Evolutionary conservation across 75 land plant species (phyloP), one percentile per base, ranked within the genome.

Genomic region (Pinus albicaulis): DNA sequence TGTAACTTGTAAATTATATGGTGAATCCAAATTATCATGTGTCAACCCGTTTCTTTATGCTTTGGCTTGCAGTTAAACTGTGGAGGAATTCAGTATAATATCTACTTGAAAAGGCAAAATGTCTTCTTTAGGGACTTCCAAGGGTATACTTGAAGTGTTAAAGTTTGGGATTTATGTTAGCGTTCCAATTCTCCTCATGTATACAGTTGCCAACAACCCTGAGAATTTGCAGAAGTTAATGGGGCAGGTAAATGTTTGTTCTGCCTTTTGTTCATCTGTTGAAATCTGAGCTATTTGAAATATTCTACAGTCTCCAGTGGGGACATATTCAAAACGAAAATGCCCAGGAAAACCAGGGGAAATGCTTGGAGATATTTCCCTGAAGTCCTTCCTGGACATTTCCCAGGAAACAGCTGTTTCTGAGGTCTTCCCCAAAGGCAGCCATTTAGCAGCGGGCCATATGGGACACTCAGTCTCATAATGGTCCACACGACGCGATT

Each of bases 151-250:
- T 75, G 98, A 95, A 84, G 77, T 93, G 15, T 91, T 79, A 16
- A 95, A 95, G 76, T 95, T 95, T 77, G 89, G 82, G 5, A 28
- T 89, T 25, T 95, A 95, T 58, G 88, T 95, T 25, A n/a, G 83
- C 0, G 76, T 95, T 66, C 98, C 98, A 25, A 82, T 93, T 74
- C 76, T 74, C 48, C 86, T 95, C 69, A 93, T 93, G 92, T 87
- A 85, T 75, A 63, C 82, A 25, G 86, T 89, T 77, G 93, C 96
- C 64, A 87, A 77, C 85, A 85, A 93, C 58, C 58, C 87, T 75
- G 76, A 85, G 58, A 86, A 91, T 76, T 70, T 93, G 28, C 84
- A 89, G 85, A 87, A 76, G 71, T 44, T 95, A 79, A 91, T 91
- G 73, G 84, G 87, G 52, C 81, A 86, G 68, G 98, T 95, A 81